Conservation (phyloP, 257 asterid genomes). For the Handroanthus guayacan region DNA sequence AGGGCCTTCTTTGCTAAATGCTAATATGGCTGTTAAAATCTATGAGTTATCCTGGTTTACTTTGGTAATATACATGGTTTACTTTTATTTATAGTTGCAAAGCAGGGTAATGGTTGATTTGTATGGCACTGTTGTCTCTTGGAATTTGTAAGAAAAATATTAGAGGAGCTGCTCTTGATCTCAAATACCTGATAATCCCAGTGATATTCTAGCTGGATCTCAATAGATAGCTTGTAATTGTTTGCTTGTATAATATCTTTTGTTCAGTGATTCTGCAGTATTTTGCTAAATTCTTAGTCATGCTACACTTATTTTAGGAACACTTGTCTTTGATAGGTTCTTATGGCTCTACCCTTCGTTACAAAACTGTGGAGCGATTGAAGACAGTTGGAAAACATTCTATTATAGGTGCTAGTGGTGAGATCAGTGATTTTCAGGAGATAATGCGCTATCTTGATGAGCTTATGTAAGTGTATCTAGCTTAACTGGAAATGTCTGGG, state of each 20-base stretch:
- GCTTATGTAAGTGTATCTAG: constrained; percentile 63
- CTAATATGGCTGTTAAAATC: neutral
- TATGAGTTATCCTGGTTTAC: neutral
- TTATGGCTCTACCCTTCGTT: constrained; percentile 93
- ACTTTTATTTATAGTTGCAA: constrained; percentile 7
- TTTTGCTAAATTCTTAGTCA: constrained; percentile 9
- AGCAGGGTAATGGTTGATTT: neutral
- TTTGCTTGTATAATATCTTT: neutral
- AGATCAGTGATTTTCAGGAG: constrained; percentile 98
- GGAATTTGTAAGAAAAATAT: neutral
- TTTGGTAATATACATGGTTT: neutral
- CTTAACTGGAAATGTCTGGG: neutral
- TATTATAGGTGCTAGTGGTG: constrained; percentile 96
- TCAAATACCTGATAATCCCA: constrained; percentile 8
- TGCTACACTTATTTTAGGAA: constrained; percentile 1
- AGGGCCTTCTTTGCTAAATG: neutral
- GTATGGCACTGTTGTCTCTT: neutral
- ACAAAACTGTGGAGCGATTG: constrained; percentile 92
- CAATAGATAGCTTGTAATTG: constrained; percentile 6
- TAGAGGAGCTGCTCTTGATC: neutral
- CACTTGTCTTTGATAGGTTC: constrained; percentile 63
- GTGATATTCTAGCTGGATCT: neutral
- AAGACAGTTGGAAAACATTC: constrained; percentile 95
- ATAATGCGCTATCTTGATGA: constrained; percentile 85
- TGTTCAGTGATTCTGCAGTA: constrained; percentile 8